Evolutionary conservation across 2,329 filamentous ascomycete species (phyloP).

Genomic region (Teratosphaeria gauchensis): DNA sequence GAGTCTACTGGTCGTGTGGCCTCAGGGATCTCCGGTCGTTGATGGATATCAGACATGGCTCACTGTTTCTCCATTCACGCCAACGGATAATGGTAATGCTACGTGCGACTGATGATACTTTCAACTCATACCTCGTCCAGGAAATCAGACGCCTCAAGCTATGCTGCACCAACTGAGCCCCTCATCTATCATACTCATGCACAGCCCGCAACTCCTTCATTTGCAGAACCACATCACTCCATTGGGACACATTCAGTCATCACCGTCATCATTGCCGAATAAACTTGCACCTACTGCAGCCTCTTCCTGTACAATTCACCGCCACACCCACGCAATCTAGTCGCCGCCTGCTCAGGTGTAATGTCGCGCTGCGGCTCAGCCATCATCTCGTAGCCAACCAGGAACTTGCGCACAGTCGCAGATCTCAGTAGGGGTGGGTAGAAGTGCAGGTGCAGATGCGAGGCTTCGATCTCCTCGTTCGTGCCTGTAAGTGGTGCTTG

Average conservation of each 20-base stretch:
- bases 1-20: too few species aligned
- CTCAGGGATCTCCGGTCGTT: too few species aligned
- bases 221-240: too few species aligned
- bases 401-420: constrained; percentile 88
- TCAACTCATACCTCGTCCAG: background rate
- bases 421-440: constrained; percentile 89
- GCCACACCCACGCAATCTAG: constrained; percentile 62
- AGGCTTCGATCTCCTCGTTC: constrained; percentile 72
- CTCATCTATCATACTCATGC: background rate
- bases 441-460: constrained; percentile 95
- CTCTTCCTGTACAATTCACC: constrained; percentile 76
- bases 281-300: background rate
- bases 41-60: too few species aligned
- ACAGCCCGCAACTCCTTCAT: background rate
- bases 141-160: background rate
- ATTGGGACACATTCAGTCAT: too few species aligned
- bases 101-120: background rate
- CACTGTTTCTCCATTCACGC: too few species aligned
- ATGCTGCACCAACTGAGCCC: background rate
- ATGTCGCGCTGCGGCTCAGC: constrained; percentile 98
- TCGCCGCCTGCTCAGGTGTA: constrained; percentile 88
- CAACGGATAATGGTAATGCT: too few species aligned
- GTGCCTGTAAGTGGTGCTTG: constrained; percentile 81
- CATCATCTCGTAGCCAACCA: constrained; percentile 94
- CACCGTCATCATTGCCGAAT: too few species aligned